A percentile compares a stretch with the other conserved stretches of the same genome.
phyloP scores from a whole-genome alignment of 805 yeast genomes.

The Metschnikowia koreensis region DNA sequence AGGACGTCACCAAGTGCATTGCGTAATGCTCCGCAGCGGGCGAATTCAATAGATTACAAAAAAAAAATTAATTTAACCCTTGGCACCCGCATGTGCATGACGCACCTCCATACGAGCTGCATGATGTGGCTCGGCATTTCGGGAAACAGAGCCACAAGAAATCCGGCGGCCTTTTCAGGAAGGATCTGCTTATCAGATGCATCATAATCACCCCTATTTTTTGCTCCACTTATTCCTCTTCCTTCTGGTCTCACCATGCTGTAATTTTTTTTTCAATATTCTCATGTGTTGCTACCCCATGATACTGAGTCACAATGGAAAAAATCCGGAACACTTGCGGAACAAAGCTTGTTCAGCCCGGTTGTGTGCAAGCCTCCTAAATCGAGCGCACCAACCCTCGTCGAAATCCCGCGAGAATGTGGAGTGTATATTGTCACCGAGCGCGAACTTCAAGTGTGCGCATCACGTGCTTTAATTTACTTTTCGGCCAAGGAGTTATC shows the following conservation, averaged over 20 bases:
- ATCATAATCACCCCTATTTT: not conserved
- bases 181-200: not conserved
- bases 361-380: not conserved
- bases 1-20: slow-evolving; percentile 10
- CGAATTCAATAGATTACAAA: slow-evolving; percentile 1
- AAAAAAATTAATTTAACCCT: not conserved
- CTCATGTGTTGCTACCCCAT: not conserved
- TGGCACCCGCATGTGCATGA: slow-evolving; percentile 1
- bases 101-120: not conserved
- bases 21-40: slow-evolving; percentile 10
- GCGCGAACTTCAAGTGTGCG: not conserved
- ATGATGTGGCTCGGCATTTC: not conserved
- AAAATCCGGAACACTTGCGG: not conserved
- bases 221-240: not conserved
- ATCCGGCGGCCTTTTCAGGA: not conserved
- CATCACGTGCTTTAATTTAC: not conserved
- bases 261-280: not conserved
- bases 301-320: not conserved
- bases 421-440: not conserved
- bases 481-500: not conserved
- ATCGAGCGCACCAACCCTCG: not conserved
- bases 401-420: not conserved
- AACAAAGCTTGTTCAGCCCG: not conserved
- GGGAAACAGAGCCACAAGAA: not conserved
- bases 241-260: not conserved